phyloP scores from a whole-genome alignment of 2,329 filamentous ascomycete species.

The Verticillium tricorpus region DNA sequence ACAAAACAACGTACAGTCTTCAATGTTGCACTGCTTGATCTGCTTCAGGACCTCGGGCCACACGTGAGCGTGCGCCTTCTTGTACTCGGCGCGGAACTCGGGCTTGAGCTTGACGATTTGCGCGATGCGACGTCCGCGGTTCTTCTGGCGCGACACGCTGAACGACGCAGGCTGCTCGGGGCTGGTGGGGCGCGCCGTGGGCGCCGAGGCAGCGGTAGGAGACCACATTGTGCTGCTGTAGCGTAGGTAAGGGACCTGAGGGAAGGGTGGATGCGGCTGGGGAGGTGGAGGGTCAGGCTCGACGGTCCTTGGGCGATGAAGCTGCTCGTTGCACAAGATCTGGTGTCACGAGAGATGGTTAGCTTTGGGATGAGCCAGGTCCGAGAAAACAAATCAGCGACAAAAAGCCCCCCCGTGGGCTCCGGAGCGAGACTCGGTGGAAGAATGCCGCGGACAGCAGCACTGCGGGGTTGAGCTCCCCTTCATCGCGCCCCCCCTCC shows the following conservation, averaged over 20 bases:
- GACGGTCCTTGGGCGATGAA: background rate
- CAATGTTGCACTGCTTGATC: conserved; percentile 70
- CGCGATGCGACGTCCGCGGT: conserved; percentile 54
- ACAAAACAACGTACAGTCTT: conserved; percentile 53
- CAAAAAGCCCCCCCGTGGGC: background rate
- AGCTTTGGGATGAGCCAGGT: background rate
- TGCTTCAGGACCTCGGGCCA: conserved; percentile 76
- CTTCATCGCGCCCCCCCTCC: background rate
- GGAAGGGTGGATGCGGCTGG: background rate
- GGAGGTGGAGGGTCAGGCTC: background rate
- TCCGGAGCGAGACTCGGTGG: background rate
- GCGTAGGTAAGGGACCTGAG: background rate
- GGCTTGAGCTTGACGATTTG: conserved; percentile 71
- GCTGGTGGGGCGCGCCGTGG: background rate
- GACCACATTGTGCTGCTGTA: background rate
- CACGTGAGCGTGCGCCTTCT: conserved; percentile 65
- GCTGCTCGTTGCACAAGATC: background rate
- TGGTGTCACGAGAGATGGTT: background rate
- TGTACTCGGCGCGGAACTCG: conserved; percentile 64
- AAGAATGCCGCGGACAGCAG: background rate
- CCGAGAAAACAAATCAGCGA: background rate
- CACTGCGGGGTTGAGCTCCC: background rate
- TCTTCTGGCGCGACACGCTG: conserved; percentile 20
- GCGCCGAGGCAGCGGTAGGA: background rate
- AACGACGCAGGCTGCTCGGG: background rate